Conservation (phyloP, 176 grass and related monocot genomes). For the Puya raimondii region DNA sequence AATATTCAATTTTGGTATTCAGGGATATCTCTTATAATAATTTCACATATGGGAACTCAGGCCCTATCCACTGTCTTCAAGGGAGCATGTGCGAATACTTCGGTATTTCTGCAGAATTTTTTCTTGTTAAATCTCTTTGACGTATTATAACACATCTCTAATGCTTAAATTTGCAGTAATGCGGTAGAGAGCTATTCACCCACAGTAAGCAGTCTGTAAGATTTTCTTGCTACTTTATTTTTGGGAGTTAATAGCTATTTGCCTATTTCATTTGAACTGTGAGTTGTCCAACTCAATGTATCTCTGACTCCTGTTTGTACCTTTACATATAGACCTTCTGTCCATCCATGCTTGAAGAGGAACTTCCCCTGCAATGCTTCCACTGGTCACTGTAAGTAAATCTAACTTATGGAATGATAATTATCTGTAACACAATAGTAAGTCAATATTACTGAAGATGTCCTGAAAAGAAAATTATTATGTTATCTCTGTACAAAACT, state of each 20-base stretch:
- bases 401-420: neutral
- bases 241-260: neutral
- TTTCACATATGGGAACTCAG: constrained; percentile 51
- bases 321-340: constrained; percentile 29
- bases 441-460: neutral
- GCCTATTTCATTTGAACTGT: neutral
- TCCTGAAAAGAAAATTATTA: neutral
- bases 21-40: constrained; percentile 87
- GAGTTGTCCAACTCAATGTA: neutral
- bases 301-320: constrained; percentile 14
- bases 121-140: constrained; percentile 9
- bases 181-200: constrained; percentile 69
- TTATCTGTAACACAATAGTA: neutral
- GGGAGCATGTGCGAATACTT: constrained; percentile 59
- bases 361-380: constrained; percentile 67
- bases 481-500: neutral
- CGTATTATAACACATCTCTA: constrained; percentile 14
- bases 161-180: constrained; percentile 51
- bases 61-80: constrained; percentile 51
- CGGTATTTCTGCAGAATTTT: constrained; percentile 12
- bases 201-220: constrained; percentile 44
- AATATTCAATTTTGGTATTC: constrained; percentile 23
- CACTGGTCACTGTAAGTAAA: constrained; percentile 48
- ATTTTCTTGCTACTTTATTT: constrained; percentile 17
- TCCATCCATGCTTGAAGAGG: constrained; percentile 61